Percentiles rank a stretch among this genome's conserved stretches.
These are phyloP conservation scores for Apophysomyces variabilis DNA, from an alignment of 371 early-diverging fungal genomes.

Conservation along the genomic window DNA sequence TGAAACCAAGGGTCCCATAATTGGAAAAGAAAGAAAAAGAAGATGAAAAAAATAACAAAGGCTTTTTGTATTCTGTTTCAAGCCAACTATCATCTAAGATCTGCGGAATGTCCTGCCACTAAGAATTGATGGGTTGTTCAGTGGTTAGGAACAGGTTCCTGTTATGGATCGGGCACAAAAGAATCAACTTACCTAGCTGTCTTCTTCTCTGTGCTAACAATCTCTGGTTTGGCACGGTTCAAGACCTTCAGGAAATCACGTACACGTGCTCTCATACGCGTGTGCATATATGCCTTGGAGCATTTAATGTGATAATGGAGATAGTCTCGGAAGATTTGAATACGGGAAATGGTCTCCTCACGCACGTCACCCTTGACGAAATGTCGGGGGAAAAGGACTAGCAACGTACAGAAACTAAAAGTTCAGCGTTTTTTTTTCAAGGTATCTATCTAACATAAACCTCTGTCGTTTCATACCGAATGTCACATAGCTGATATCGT, in stretches of 20 bases:
- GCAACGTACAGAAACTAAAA: neutral
- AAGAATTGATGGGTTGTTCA: neutral
- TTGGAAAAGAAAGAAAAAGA: neutral
- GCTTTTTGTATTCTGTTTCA: neutral
- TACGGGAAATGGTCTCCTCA: constrained; percentile 89
- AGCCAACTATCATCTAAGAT: constrained; percentile 14
- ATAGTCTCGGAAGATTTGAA: constrained; percentile 97
- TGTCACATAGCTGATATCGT: constrained; percentile 88
- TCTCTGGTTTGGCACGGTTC: constrained; percentile 96
- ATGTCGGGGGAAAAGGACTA: constrained; percentile 95
- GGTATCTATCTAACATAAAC: neutral
- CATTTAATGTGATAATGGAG: constrained; percentile 99
- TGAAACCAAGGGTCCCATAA: neutral
- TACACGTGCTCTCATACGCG: constrained; percentile 95
- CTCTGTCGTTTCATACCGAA: constrained; percentile 69
- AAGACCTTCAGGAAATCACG: constrained; percentile 96
- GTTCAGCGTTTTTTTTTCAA: neutral
- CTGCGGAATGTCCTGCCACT: constrained; percentile 45
- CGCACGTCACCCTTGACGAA: constrained; percentile 73
- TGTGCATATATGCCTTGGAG: constrained; percentile 98
- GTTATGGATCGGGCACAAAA: constrained; percentile 6
- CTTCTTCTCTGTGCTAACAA: constrained; percentile 82
- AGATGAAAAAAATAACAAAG: neutral
- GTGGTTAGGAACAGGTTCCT: neutral
- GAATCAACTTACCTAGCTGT: constrained; percentile 65